Evolutionary conservation across 768 basidiomycete genomes (phyloP).

Genomic region (Russula brevipes): DNA sequence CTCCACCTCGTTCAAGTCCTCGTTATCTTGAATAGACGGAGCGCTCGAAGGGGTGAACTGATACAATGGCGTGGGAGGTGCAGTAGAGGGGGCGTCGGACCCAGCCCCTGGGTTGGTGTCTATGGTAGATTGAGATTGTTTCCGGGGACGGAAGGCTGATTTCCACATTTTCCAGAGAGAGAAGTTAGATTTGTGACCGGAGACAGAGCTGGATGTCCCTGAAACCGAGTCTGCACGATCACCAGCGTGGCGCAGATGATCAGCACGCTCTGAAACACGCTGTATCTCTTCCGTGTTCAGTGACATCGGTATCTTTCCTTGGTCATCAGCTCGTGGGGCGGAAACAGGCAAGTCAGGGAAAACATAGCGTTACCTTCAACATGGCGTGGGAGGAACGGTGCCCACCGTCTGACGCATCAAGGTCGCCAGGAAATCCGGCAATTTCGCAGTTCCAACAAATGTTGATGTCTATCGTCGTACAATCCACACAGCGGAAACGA

Average conservation of each 20-base stretch:
- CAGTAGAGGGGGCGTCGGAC: constrained; percentile 28
- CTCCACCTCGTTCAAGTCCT: constrained; percentile 46
- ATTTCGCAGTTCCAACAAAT: constrained; percentile 87
- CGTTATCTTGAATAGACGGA: constrained; percentile 30
- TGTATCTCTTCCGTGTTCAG: constrained; percentile 68
- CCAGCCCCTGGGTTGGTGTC: constrained; percentile 41
- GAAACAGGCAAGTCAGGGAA: constrained; percentile 8
- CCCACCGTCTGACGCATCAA: constrained; percentile 70
- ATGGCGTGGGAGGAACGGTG: constrained; percentile 85
- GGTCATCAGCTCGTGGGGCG: background rate
- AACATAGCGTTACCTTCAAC: constrained; percentile 64
- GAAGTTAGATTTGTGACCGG: too few species aligned
- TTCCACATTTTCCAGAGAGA: background rate
- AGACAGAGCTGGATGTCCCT: too few species aligned
- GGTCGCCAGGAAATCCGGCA: constrained; percentile 76
- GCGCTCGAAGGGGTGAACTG: constrained; percentile 27
- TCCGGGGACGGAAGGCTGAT: background rate
- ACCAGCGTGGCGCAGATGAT: constrained; percentile 12
- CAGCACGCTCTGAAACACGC: constrained; percentile 35
- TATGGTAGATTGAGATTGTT: constrained; percentile 31
- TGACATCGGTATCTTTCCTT: constrained; percentile 74
- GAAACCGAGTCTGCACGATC: background rate
- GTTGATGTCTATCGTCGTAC: constrained; percentile 47
- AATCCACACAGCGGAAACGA: constrained; percentile 88
- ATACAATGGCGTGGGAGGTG: constrained; percentile 31